Conservation (phyloP, 2,329 filamentous ascomycete species). For the Aspergillus carbonarius region DNA sequence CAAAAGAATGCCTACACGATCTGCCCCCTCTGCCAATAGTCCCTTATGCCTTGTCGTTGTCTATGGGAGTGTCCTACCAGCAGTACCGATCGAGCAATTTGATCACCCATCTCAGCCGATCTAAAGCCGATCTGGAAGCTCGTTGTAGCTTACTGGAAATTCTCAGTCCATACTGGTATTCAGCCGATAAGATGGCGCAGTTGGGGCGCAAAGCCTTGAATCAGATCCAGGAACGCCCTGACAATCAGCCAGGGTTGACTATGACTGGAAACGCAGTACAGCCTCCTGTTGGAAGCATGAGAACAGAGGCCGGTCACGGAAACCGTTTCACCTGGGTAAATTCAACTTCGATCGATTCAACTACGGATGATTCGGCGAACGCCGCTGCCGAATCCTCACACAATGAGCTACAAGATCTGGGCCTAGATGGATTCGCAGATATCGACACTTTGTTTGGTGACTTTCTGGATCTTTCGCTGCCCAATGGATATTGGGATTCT, state of each 20-base stretch:
- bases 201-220: slow-evolving; percentile 39
- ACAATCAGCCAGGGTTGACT: neutral
- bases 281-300: neutral
- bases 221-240: slow-evolving; percentile 28
- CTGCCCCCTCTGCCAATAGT: slow-evolving; percentile 56
- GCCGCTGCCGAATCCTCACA: slow-evolving; percentile 35
- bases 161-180: slow-evolving; percentile 39
- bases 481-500: slow-evolving; percentile 39
- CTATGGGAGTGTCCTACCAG: slow-evolving; percentile 57
- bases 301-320: neutral
- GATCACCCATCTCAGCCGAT: slow-evolving; percentile 38
- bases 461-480: slow-evolving; percentile 36
- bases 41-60: slow-evolving; percentile 56
- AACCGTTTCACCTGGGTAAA: neutral
- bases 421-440: slow-evolving; percentile 32
- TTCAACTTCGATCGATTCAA: neutral
- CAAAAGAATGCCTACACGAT: slow-evolving; percentile 45
- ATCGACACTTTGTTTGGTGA: slow-evolving; percentile 37
- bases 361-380: neutral
- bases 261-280: neutral
- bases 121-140: slow-evolving; percentile 37
- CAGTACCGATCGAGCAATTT: slow-evolving; percentile 55
- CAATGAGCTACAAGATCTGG: slow-evolving; percentile 47
- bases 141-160: slow-evolving; percentile 38
- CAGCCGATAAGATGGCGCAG: slow-evolving; percentile 43